Evolutionary conservation across 495 filamentous ascomycete species (phyloP).

Genomic region (Filosporella fistucella): DNA sequence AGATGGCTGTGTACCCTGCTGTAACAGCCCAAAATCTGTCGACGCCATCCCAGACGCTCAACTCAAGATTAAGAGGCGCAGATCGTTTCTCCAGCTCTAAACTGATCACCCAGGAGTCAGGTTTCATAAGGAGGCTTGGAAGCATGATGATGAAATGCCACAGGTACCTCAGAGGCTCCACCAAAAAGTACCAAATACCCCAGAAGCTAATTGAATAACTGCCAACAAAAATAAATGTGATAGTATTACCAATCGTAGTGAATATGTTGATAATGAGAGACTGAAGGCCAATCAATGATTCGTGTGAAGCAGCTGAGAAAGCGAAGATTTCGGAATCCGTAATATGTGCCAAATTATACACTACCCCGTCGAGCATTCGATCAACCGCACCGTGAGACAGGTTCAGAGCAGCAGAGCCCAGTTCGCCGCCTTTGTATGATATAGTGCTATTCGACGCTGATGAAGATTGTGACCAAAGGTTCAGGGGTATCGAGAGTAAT

Average conservation of each 20-base stretch:
- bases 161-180: background rate
- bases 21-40: conserved; percentile 78
- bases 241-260: conserved; percentile 29
- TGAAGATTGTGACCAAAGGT: conserved; percentile 9
- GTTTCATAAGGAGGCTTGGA: conserved; percentile 22
- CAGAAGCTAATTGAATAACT: conserved; percentile 9
- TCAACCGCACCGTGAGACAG: conserved; percentile 13
- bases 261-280: conserved; percentile 27
- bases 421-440: background rate
- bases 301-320: conserved; percentile 59
- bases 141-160: conserved; percentile 4
- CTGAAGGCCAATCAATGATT: conserved; percentile 47
- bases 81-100: conserved; percentile 36
- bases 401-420: conserved; percentile 5
- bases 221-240: conserved; percentile 23
- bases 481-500: conserved; percentile 8
- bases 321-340: conserved; percentile 51
- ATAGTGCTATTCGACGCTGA: background rate
- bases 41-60: conserved; percentile 70
- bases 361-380: conserved; percentile 14
- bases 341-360: conserved; percentile 17
- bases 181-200: conserved; percentile 16
- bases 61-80: conserved; percentile 47
- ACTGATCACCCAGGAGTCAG: conserved; percentile 44
- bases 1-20: conserved; percentile 74